phyloP scores from a whole-genome alignment of 2,329 filamentous ascomycete species.

The Ascomycota sp. region DNA sequence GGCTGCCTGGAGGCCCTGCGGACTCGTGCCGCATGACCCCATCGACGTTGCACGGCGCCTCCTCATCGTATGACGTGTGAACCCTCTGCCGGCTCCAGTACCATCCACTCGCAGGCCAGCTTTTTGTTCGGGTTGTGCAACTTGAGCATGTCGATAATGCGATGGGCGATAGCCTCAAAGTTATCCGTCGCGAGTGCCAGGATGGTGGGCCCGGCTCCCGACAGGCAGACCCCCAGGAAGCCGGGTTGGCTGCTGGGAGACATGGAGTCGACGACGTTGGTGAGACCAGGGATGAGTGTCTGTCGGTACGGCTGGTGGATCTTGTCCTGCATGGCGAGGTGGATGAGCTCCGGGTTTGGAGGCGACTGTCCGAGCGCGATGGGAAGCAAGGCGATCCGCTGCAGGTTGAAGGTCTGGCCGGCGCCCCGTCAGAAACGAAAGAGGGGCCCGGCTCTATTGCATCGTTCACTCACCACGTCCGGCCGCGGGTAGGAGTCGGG shows the following conservation, averaged over 20 bases:
- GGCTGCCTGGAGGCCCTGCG: not conserved
- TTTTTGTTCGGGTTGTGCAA: slow-evolving; percentile 32
- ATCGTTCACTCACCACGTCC: slow-evolving; percentile 49
- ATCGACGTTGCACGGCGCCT: too few relatives aligned
- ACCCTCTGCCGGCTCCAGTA: slow-evolving; percentile 74
- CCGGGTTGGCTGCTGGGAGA: slow-evolving; percentile 74
- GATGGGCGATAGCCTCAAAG: slow-evolving; percentile 68
- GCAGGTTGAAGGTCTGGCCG: slow-evolving; percentile 63
- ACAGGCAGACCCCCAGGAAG: slow-evolving; percentile 82
- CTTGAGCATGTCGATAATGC: slow-evolving; percentile 57
- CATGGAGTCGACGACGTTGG: slow-evolving; percentile 78
- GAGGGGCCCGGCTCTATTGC: not conserved
- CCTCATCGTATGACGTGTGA: slow-evolving; percentile 22
- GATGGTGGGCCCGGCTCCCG: slow-evolving; percentile 87
- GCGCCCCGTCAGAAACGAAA: not conserved
- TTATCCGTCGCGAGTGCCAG: slow-evolving; percentile 77
- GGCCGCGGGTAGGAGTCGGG: slow-evolving; percentile 59
- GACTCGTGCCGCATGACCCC: not conserved
- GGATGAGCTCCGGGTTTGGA: slow-evolving; percentile 82
- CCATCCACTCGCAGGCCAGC: slow-evolving; percentile 68
- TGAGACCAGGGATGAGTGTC: slow-evolving; percentile 74
- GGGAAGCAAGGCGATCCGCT: slow-evolving; percentile 77
- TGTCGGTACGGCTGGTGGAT: slow-evolving; percentile 93
- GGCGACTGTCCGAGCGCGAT: slow-evolving; percentile 78
- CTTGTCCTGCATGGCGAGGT: slow-evolving; percentile 96